Evolutionary conservation across 2,329 filamentous ascomycete species (phyloP), one percentile per base, ranked within the genome.

Genomic region (Aspergillus fijiensis): DNA sequence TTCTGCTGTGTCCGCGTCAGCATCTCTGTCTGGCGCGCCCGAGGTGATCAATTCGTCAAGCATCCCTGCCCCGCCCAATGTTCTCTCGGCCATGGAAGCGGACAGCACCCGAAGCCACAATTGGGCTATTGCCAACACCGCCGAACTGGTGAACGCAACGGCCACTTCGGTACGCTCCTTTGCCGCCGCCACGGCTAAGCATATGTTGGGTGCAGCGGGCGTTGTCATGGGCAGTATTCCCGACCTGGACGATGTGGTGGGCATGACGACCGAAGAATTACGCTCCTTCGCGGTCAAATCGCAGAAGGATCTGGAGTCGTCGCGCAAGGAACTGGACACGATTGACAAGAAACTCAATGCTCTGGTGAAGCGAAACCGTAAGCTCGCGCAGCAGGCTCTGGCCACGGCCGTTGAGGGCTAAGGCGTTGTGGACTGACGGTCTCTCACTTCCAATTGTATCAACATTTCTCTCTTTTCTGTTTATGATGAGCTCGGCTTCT

Each of bases 221-320:
- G 66, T 72, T 10, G 68, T 70, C 6, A 67, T 75, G 49, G 68
- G 70, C 27, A 72, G 68, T 35, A 66, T 72, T 6, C 69, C 72
- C 1, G 74, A 72, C 27, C 65, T 79, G 27, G 76, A 78, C 23
- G 75, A 78, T 25, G 70, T 80, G 10, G 73, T 77, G 27, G 76
- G 71, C 5, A 75, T 81, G 72, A 75, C 77, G 16, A 70, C 74
- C 39, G 74, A 77, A 35, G 75, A 78, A 42, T 65, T 81, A 25
- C 71, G 73, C 47, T 65, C 70, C 14, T 76, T 79, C 54, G 72
- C 78, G 12, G 65, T 72, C 49, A 74, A 73, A 50, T 77, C 77
- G 4, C 76, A 79, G 29, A 84, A 87, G 56, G 89, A 94, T 74
- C 87, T 92, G 77, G 89, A 92, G 65, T 80, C 81, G 10, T 84